These are phyloP conservation scores for Epichloe uncinata DNA, from an alignment of 2,329 filamentous ascomycete species.

Conservation along the genomic window DNA sequence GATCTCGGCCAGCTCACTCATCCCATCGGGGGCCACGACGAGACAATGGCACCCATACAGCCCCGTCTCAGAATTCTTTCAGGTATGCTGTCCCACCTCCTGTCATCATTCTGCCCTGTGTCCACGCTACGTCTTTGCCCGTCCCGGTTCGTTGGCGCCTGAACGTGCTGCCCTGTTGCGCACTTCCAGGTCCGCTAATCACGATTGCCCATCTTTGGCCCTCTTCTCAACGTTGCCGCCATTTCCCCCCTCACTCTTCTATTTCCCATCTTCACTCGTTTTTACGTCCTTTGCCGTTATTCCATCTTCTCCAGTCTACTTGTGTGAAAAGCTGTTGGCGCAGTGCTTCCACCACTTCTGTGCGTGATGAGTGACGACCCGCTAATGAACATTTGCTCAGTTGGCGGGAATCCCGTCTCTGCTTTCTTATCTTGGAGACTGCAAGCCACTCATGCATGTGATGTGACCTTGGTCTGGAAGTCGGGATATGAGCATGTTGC, in stretches of 20 bases:
- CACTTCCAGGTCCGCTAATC: constrained; percentile 5
- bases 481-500: constrained; percentile 82
- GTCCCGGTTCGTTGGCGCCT: constrained; percentile 9
- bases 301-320: background rate
- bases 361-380: constrained; percentile 42
- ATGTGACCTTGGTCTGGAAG: constrained; percentile 98
- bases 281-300: constrained; percentile 3
- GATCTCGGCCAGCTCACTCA: constrained; percentile 21
- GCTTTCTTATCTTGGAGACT: constrained; percentile 97
- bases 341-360: constrained; percentile 11
- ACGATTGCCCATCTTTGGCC: constrained; percentile 3
- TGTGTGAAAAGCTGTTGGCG: constrained; percentile 13
- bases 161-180: constrained; percentile 10
- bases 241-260: background rate
- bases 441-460: constrained; percentile 94
- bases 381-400: constrained; percentile 65
- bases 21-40: constrained; percentile 18
- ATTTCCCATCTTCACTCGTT: background rate
- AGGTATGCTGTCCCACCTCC: constrained; percentile 35
- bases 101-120: constrained; percentile 7
- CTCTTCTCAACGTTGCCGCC: constrained; percentile 7
- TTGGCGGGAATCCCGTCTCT: constrained; percentile 93
- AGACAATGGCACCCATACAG: constrained; percentile 45
- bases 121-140: constrained; percentile 2
- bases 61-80: constrained; percentile 48